Evolutionary conservation across 2,329 filamentous ascomycete genomes (phyloP).

Genomic region (Cryphonectria radicalis): DNA sequence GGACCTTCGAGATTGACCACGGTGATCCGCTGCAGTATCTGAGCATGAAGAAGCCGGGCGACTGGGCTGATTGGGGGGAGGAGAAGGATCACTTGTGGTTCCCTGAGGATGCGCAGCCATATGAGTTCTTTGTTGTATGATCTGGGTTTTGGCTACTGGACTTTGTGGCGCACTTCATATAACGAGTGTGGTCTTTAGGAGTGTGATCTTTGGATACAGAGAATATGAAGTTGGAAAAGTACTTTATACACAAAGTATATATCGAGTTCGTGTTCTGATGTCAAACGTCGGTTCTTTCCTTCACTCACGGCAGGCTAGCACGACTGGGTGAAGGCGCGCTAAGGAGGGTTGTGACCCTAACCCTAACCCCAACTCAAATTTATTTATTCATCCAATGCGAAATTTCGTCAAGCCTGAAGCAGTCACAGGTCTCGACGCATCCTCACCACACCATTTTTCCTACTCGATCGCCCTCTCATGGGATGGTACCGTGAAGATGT

Average conservation of each 20-base stretch:
- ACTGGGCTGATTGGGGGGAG: constrained; percentile 13
- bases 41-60: constrained; percentile 10
- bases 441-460: not conserved
- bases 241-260: too few relatives aligned
- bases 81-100: constrained; percentile 22
- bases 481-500: not conserved
- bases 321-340: too few relatives aligned
- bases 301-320: too few relatives aligned
- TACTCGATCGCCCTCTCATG: not conserved
- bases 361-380: not conserved
- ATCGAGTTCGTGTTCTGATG: too few relatives aligned
- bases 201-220: too few relatives aligned
- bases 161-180: too few relatives aligned
- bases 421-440: not conserved
- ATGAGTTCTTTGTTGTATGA: constrained; percentile 14
- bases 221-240: too few relatives aligned
- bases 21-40: constrained; percentile 19
- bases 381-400: not conserved
- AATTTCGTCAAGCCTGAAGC: not conserved
- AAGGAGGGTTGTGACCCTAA: not conserved
- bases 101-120: not conserved
- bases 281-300: too few relatives aligned
- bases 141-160: not conserved
- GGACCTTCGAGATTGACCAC: not conserved
- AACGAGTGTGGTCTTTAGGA: too few relatives aligned